Evolutionary conservation across 2,329 filamentous ascomycete genomes (phyloP).

Genomic region (Coniochaeta prunicola): DNA sequence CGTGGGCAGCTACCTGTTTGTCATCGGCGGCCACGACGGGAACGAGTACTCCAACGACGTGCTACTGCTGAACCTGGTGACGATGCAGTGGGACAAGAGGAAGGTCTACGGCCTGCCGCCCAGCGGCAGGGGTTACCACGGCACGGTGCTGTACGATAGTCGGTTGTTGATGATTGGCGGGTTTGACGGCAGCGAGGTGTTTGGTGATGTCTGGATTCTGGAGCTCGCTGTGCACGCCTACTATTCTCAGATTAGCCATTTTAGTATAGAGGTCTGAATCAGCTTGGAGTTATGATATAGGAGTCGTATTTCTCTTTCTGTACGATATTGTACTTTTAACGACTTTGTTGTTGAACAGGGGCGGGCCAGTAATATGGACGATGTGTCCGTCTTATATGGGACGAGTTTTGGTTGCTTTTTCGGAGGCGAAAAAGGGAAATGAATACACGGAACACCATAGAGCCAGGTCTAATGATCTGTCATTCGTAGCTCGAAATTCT

Average conservation of each 20-base stretch:
- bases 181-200: constrained; percentile 61
- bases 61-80: constrained; percentile 61
- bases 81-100: constrained; percentile 66
- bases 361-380: not conserved
- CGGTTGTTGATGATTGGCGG: constrained; percentile 58
- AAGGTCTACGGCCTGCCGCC: constrained; percentile 57
- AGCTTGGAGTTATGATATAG: not conserved
- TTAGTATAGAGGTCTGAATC: constrained; percentile 57
- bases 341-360: not conserved
- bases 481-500: not conserved
- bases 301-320: too few species aligned
- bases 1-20: constrained; percentile 63
- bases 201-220: constrained; percentile 59
- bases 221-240: constrained; percentile 65
- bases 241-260: constrained; percentile 68
- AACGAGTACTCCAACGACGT: constrained; percentile 64
- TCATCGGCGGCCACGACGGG: constrained; percentile 64
- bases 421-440: not conserved
- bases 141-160: constrained; percentile 58
- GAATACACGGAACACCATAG: not conserved
- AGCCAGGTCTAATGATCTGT: not conserved
- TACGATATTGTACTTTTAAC: not conserved
- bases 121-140: constrained; percentile 59
- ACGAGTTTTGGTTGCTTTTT: not conserved
- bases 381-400: not conserved